These are phyloP conservation scores for Copromyces sp. DNA, from an alignment of 495 filamentous ascomycete species.

Conservation along the genomic window DNA sequence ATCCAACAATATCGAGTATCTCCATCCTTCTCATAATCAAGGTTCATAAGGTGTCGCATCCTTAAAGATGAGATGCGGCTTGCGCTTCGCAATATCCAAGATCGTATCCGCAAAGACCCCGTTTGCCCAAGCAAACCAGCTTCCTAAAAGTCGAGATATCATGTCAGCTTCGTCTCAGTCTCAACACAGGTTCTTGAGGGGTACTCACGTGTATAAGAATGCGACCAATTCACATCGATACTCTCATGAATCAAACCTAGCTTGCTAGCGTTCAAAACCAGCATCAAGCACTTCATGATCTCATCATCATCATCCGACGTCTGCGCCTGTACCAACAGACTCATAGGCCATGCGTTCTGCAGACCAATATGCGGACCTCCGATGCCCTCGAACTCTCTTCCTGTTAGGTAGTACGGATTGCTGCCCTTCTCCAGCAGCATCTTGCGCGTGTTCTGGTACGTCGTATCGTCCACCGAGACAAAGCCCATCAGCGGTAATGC, in stretches of 20 bases:
- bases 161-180: constrained; percentile 18
- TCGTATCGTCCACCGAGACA: constrained; percentile 49
- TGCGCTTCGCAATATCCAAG: constrained; percentile 73
- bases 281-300: constrained; percentile 58
- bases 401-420: constrained; percentile 85
- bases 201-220: constrained; percentile 63
- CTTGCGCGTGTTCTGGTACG: constrained; percentile 82
- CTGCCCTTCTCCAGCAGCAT: constrained; percentile 73
- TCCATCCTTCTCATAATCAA: neutral
- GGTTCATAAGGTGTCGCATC: constrained; percentile 38
- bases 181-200: neutral
- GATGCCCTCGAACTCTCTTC: constrained; percentile 74
- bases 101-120: constrained; percentile 93
- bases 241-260: constrained; percentile 88
- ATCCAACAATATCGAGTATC: neutral
- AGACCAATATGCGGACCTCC: constrained; percentile 71
- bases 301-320: constrained; percentile 82
- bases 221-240: constrained; percentile 66
- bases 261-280: constrained; percentile 60
- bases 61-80: constrained; percentile 81
- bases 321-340: constrained; percentile 78
- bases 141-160: constrained; percentile 35
- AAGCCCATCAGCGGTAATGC: constrained; percentile 85
- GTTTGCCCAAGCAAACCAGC: constrained; percentile 98
- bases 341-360: constrained; percentile 95